These are phyloP conservation scores for Phytophthora cryptogea DNA, from an alignment of 352 stramenopile genomes.

Conservation along the genomic window DNA sequence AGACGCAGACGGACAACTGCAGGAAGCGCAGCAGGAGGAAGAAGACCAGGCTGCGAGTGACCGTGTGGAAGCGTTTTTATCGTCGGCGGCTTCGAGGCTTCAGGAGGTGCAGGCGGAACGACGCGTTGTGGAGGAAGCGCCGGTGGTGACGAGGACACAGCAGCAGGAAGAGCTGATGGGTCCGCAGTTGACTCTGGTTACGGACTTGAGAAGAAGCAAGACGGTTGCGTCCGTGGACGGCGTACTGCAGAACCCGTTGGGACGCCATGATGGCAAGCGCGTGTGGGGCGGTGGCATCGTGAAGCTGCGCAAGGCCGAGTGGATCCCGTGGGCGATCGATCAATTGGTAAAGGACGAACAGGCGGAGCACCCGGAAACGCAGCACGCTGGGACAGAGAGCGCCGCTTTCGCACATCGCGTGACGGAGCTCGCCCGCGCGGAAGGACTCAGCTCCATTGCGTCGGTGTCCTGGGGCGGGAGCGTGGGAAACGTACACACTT, in stretches of 20 bases:
- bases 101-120: constrained; percentile 24
- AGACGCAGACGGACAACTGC: constrained; percentile 1
- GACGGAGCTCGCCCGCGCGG: constrained; percentile 48
- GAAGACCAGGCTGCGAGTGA: constrained; percentile 8
- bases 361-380: constrained; percentile 12
- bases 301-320: constrained; percentile 54
- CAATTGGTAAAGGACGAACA: constrained; percentile 54
- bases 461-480: constrained; percentile 41
- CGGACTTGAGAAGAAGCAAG: constrained; percentile 10
- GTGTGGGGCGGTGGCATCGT: constrained; percentile 75
- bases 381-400: constrained; percentile 10
- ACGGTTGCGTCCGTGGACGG: constrained; percentile 42
- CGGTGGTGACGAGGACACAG: constrained; percentile 4
- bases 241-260: constrained; percentile 56
- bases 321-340: constrained; percentile 65
- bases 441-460: constrained; percentile 50
- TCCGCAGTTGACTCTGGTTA: constrained; percentile 4
- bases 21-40: constrained; percentile 2
- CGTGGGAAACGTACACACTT: constrained; percentile 70
- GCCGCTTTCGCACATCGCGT: constrained; percentile 41
- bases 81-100: constrained; percentile 43
- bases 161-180: constrained; percentile 12
- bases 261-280: constrained; percentile 49
- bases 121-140: neutral
- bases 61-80: constrained; percentile 43